Evolutionary conservation across 1,284 basidiomycete species (phyloP), one percentile per base, ranked within the genome.

Genomic region (Austropuccinia psidii): DNA sequence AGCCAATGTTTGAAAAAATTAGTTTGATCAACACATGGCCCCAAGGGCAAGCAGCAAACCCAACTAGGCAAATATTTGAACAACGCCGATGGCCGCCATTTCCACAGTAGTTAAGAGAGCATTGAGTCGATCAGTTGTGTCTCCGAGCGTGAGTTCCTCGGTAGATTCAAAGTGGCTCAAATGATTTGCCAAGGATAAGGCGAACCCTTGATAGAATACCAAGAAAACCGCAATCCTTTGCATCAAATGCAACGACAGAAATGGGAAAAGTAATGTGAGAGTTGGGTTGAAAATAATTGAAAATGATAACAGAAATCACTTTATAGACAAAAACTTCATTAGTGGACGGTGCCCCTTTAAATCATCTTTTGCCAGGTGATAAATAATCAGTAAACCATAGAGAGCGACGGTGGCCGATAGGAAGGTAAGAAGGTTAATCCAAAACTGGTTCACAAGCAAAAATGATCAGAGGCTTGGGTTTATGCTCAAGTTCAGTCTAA

Each of bases 21-120:
- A n/a, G n/a, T n/a, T n/a, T n/a, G n/a, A n/a, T n/a, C n/a, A n/a
- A n/a, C n/a, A n/a, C n/a, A n/a, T n/a, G n/a, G n/a, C n/a, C n/a
- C n/a, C n/a, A n/a, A n/a, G n/a, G n/a, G n/a, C n/a, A n/a, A n/a
- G n/a, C n/a, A n/a, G n/a, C n/a, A n/a, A 49, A 60, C 41, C 45
- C 9, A 49, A 70, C 68, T 47, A 73, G 8, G 69, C 69, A 37
- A 37, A 73, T 24, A 73, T 29, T 27, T 73, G 69, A 29, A 73
- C 47, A 24, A 64, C 45, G 37, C n/a, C 55, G 2, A 73, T 45
- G 29, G 64, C 31, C 19, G 50, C 60, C 75, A 89, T 89, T 84
- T 94, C 92, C 55, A 93, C 86, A 76, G 89, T 90, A 17, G 87
- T 91, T 15, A 88, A 83, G 17, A 95, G 83, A 0, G 92, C 90